These are phyloP conservation scores for Phytopythium sindhum DNA, from an alignment of 352 stramenopile genomes.

Conservation along the genomic window DNA sequence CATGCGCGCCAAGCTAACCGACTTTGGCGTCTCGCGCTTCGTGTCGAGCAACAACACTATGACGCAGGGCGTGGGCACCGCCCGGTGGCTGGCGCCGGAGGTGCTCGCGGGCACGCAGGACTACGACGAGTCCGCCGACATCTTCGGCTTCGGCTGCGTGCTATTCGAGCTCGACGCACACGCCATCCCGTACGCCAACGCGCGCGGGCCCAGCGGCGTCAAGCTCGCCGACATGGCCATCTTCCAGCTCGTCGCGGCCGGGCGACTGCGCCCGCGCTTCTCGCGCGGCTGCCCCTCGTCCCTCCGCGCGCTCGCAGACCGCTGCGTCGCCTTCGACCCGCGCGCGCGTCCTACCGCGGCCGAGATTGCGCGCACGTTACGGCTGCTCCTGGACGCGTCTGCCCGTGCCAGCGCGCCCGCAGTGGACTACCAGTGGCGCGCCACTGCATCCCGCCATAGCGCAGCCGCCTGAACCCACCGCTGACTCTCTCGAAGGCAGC, in stretches of 20 bases:
- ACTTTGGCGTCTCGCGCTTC: slow-evolving; percentile 31
- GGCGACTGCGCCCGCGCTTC: slow-evolving; percentile 2
- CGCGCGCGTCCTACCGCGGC: slow-evolving; percentile 5
- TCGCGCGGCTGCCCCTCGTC: background rate
- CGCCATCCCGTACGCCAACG: slow-evolving; percentile 16
- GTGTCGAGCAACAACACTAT: slow-evolving; percentile 27
- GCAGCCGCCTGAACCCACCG: background rate
- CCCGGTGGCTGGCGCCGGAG: slow-evolving; percentile 35
- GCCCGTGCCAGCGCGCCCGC: background rate
- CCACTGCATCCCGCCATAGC: background rate
- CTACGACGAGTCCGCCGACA: slow-evolving; percentile 23
- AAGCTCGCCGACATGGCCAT: slow-evolving; percentile 6
- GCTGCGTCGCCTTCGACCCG: slow-evolving; percentile 12
- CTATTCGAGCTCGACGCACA: slow-evolving; percentile 27
- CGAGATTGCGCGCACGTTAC: slow-evolving; percentile 4
- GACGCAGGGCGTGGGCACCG: slow-evolving; percentile 29
- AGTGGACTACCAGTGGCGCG: background rate
- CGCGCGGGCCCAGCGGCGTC: background rate
- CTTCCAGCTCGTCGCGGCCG: background rate
- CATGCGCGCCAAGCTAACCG: slow-evolving; percentile 26
- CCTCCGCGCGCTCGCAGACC: slow-evolving; percentile 3
- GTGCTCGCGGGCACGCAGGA: slow-evolving; percentile 23
- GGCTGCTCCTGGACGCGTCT: background rate
- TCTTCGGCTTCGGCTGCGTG: slow-evolving; percentile 15
- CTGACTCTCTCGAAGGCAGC: too few relatives aligned